Evolutionary conservation across 306 rosid genomes (phyloP).

Genomic region (Prunus campanulata): DNA sequence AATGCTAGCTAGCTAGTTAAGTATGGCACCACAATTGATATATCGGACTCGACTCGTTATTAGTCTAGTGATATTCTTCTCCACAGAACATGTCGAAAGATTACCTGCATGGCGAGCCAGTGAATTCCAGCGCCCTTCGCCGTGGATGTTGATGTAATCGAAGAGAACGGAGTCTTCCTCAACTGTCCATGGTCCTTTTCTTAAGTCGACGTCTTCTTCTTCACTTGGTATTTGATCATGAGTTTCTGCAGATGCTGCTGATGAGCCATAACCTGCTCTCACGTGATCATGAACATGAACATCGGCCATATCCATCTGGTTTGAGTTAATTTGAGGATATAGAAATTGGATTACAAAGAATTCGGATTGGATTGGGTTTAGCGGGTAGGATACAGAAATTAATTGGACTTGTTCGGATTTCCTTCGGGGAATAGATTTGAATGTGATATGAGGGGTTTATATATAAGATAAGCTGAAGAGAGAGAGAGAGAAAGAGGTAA

Average conservation of each 20-base stretch:
- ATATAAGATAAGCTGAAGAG: background rate
- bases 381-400: background rate
- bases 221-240: background rate
- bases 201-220: slow-evolving; percentile 11
- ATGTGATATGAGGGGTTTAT: background rate
- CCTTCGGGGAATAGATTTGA: background rate
- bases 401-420: background rate
- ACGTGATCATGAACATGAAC: background rate
- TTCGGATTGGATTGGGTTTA: background rate
- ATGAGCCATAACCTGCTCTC: slow-evolving; percentile 3
- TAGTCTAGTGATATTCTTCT: background rate
- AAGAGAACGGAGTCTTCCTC: slow-evolving; percentile 38
- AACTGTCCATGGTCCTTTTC: slow-evolving; percentile 48
- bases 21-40: background rate
- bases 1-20: background rate
- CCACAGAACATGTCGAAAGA: background rate
- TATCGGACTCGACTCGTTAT: background rate
- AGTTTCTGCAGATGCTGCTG: background rate
- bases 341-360: background rate
- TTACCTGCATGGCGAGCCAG: slow-evolving; percentile 39
- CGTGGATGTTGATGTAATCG: slow-evolving; percentile 30
- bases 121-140: slow-evolving; percentile 54
- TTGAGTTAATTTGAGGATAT: background rate
- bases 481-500: background rate
- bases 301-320: background rate